These are phyloP conservation scores for Delitschia confertaspora DNA, from an alignment of 495 filamentous ascomycete species.

Conservation along the genomic window DNA sequence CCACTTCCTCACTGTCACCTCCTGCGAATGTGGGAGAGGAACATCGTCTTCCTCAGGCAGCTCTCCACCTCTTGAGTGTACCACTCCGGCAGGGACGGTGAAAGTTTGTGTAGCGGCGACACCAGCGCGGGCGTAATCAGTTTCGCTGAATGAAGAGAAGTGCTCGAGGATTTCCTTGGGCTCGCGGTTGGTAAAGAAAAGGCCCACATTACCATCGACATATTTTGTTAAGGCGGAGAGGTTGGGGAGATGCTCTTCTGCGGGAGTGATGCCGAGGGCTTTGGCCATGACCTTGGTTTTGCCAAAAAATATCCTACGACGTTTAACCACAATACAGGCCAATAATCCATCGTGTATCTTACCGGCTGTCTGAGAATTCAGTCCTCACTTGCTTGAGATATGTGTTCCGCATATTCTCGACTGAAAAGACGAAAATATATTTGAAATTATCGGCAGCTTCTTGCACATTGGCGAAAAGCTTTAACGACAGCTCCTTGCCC, in stretches of 20 bases:
- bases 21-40: constrained; percentile 73
- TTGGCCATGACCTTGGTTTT: constrained; percentile 98
- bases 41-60: constrained; percentile 72
- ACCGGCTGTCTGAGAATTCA: constrained; percentile 80
- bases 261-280: constrained; percentile 67
- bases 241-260: constrained; percentile 66
- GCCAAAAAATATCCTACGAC: constrained; percentile 79
- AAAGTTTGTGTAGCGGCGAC: constrained; percentile 63
- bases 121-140: constrained; percentile 86
- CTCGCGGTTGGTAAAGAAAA: constrained; percentile 76
- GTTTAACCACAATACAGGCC: neutral
- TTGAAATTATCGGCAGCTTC: constrained; percentile 78
- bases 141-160: constrained; percentile 56
- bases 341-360: constrained; percentile 23
- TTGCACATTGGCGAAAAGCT: constrained; percentile 78
- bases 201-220: constrained; percentile 73
- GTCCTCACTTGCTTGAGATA: constrained; percentile 86
- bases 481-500: constrained; percentile 79
- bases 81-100: constrained; percentile 64
- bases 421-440: constrained; percentile 82
- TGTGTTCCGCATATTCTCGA: constrained; percentile 98
- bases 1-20: constrained; percentile 76
- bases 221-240: constrained; percentile 59
- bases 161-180: constrained; percentile 54
- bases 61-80: constrained; percentile 70